phyloP scores from a whole-genome alignment of 163 green algal genomes.

The Coccomyxa subellipsoidea region DNA sequence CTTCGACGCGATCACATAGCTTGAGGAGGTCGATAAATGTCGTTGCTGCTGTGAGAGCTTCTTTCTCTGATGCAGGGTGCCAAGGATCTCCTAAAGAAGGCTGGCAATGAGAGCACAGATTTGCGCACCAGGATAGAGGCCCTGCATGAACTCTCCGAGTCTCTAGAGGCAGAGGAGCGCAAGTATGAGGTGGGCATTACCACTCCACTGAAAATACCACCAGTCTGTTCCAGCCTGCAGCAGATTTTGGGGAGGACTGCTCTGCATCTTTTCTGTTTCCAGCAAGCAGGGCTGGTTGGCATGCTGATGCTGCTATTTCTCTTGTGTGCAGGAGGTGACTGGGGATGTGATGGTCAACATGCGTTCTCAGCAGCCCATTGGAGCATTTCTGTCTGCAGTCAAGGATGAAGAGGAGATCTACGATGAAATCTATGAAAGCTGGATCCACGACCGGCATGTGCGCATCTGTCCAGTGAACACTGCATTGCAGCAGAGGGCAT shows the following conservation, averaged over 20 bases:
- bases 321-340: background rate
- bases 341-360: background rate
- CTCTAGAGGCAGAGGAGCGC: background rate
- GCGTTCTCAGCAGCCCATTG: constrained; percentile 21
- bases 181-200: background rate
- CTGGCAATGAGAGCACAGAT: background rate
- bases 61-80: background rate
- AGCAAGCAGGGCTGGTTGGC: background rate
- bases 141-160: background rate
- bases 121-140: background rate
- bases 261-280: background rate
- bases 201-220: background rate
- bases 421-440: background rate
- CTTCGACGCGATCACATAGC: too few relatives aligned
- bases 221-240: too few relatives aligned
- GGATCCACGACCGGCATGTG: background rate
- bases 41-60: background rate
- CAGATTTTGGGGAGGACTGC: too few relatives aligned
- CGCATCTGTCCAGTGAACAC: background rate
- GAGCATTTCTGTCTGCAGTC: constrained; percentile 38
- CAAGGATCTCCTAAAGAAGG: background rate
- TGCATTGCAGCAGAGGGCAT: background rate
- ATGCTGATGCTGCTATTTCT: background rate
- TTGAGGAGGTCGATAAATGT: too few relatives aligned
- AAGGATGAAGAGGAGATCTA: constrained; percentile 7